Evolutionary conservation across 441 rosid species (phyloP), one percentile per base, ranked within the genome.

Genomic region (Aleurites moluccanus): DNA sequence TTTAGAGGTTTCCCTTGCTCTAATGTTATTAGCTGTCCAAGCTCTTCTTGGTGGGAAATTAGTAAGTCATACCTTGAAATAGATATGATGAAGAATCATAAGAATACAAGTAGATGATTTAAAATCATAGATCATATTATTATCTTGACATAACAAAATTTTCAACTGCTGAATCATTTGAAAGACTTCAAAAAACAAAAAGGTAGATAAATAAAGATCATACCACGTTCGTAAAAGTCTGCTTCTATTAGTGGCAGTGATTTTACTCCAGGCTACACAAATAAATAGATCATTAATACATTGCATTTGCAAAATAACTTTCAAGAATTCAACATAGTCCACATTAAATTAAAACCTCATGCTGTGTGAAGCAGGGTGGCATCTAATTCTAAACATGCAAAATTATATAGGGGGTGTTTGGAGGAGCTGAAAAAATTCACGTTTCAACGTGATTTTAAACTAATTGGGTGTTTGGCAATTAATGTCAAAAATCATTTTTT

Each of bases 1-100:
- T 88, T 86, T 53, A 93, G 82, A 78, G 99, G 97, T 80, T 96
- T 96, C 64, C 99, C 99, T 88, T 91, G 96, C 87, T 96, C 99
- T 77, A 93, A 83, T 53, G 99, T 93, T 79, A 96, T 96, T 59
- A 96, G 88, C 80, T 92, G 95, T 72, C 97, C 99, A 82, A 96
- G 92, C 77, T 96, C 96, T 83, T 96, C 94, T 86, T 90, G 90
- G 85, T 93, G 92, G 73, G 91, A 81, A 83, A 89, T 70, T 70
- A 96, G 78, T 63, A 93, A 87, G 81, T 93, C 94, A 76, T 84
- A 93, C 99, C 99, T 96, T 75, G 30, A 77, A 77, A 82, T 70
- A 65, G 23, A 81, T 33, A 64, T 42, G 67, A 59, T 72, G 21
- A 66, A 35, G 18, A 79, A 33, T 53, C 45, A 69, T 68, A 25